Evolutionary conservation across 768 basidiomycete genomes (phyloP).

Genomic region (Crucibulum laeve): DNA sequence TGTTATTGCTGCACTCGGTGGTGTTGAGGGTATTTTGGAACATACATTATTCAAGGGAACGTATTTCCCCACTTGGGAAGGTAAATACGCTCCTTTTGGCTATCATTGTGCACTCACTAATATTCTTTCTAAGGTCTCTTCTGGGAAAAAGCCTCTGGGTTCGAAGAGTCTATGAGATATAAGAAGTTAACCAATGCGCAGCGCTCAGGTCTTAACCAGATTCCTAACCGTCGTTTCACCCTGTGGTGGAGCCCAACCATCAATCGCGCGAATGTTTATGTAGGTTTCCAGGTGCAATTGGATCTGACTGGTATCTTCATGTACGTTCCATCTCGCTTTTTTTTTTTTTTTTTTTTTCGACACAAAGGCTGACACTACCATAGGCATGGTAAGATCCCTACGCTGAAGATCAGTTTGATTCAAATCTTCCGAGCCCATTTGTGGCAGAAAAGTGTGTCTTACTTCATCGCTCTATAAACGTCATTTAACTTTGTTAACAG

Average conservation of each 20-base stretch:
- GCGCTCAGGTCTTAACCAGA: conserved; percentile 95
- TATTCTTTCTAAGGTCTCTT: conserved; percentile 56
- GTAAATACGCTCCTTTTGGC: conserved; percentile 25
- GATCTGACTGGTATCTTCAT: conserved; percentile 98
- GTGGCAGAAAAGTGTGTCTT: conserved; percentile 94
- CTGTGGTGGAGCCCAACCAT: conserved; percentile 99
- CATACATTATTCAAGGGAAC: conserved; percentile 98
- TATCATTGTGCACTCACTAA: conserved; percentile 3
- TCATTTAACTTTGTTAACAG: conserved; percentile 28
- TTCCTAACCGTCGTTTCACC: conserved; percentile 98
- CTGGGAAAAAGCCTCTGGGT: conserved; percentile 98
- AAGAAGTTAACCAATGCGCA: conserved; percentile 98
- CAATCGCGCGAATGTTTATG: conserved; percentile 98
- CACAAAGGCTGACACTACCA: conserved; percentile 2
- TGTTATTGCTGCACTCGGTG: conserved; percentile 95
- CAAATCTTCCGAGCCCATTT: conserved; percentile 99
- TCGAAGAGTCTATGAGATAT: conserved; percentile 95
- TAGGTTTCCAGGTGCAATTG: conserved; percentile 99
- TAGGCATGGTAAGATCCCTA: conserved; percentile 97
- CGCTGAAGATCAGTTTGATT: conserved; percentile 97
- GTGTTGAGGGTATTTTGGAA: conserved; percentile 95
- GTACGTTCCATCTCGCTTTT: conserved; percentile 29
- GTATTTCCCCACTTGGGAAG: conserved; percentile 97
- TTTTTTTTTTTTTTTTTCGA: not conserved
- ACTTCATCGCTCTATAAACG: conserved; percentile 11